Evolutionary conservation across 805 yeast genomes (phyloP), one percentile per base, ranked within the genome.

Genomic region (Lipomyces sp.): DNA sequence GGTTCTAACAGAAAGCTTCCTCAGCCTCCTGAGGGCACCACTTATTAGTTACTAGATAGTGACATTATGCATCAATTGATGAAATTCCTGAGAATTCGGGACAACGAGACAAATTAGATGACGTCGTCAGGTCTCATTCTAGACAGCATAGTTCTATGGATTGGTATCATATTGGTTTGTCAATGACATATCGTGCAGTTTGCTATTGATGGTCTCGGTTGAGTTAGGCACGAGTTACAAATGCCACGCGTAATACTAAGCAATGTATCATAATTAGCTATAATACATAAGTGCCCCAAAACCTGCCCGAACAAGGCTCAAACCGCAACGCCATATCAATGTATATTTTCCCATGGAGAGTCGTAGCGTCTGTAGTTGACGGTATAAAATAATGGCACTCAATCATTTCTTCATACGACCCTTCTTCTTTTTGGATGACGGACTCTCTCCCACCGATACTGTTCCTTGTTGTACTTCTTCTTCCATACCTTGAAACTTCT

Each of bases 11-110:
- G 92, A 81, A 92, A 90, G 80, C 81, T 94, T 70, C 82, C 88
- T 8, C 99, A 95, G 80, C 99, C 99, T 13, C 80, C 89, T 10
- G 99, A 95, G 80, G 98, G 98, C 8, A 79, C 89, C 48, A 85
- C 87, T 11, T 90, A 87, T 35, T 59, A 60, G 51, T n/a, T 15
- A 24, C 24, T 42, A 15, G 48, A 15, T 42, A 42, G 48, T 42
- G n/a, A 42, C 48, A 42, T 15, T 42, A 42, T 7, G 48, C 18
- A 42, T 15, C 13, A 15, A 42, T 42, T 2, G 7, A 42, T 42
- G 18, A 42, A 42, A 42, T 15, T 5, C 24, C 24, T 42, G 48
- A 24, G n/a, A 42, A n/a, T 10, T 15, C n/a, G 48, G 48, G 15
- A 42, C 48, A 24, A n/a, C 48, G 8, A 42, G n/a, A 42, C 8